Conservation (phyloP, 1,284 basidiomycete species). For the Naganishia sp. region DNA sequence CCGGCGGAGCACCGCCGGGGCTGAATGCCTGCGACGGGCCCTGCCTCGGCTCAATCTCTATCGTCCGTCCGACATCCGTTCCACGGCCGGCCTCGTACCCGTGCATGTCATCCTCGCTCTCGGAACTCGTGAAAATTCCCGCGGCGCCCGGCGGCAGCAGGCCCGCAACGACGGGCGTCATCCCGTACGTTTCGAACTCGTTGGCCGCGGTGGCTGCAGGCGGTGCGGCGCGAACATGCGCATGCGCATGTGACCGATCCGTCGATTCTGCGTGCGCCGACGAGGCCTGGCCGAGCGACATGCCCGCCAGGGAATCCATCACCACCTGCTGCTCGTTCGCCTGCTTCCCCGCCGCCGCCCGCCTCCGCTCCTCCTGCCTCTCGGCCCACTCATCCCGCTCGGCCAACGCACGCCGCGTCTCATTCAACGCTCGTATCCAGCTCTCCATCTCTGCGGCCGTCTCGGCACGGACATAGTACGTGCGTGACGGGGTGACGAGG, state of each 20-base stretch:
- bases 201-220: background rate
- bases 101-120: slow-evolving; percentile 20
- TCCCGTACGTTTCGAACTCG: slow-evolving; percentile 21
- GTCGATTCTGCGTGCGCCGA: slow-evolving; percentile 4
- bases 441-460: slow-evolving; percentile 69
- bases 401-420: slow-evolving; percentile 67
- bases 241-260: background rate
- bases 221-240: background rate
- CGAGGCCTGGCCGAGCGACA: slow-evolving; percentile 6
- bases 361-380: slow-evolving; percentile 1
- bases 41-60: slow-evolving; percentile 13
- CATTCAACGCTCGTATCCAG: slow-evolving; percentile 84
- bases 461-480: slow-evolving; percentile 88
- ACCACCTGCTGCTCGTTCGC: background rate
- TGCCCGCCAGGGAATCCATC: slow-evolving; percentile 12
- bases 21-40: background rate
- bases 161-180: slow-evolving; percentile 11
- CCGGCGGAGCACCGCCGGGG: background rate
- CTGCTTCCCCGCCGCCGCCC: slow-evolving; percentile 28
- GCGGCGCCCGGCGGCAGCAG: background rate
- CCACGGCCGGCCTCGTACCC: background rate
- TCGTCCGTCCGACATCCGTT: slow-evolving; percentile 31
- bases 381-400: slow-evolving; percentile 45
- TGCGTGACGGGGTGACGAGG: slow-evolving; percentile 84
- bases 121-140: slow-evolving; percentile 20